These are phyloP conservation scores for Akanthomyces lecanii DNA, from an alignment of 2,329 filamentous ascomycete genomes.

Conservation along the genomic window DNA sequence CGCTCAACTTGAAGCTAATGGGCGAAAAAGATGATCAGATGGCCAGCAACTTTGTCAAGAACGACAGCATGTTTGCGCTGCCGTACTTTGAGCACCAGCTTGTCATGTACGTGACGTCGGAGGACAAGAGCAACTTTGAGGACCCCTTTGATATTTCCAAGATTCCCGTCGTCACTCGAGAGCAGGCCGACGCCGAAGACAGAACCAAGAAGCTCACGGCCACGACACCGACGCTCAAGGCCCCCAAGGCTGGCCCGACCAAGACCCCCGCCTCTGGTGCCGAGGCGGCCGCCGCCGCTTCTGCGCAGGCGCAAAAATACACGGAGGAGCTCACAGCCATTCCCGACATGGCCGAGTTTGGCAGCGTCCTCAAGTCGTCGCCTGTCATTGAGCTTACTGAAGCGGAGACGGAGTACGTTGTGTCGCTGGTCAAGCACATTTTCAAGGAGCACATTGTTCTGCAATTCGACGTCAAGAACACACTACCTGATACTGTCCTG, in stretches of 20 bases:
- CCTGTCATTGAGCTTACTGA: constrained; percentile 84
- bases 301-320: constrained; percentile 81
- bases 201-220: constrained; percentile 95
- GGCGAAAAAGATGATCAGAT: constrained; percentile 85
- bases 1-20: constrained; percentile 89
- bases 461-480: constrained; percentile 98
- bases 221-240: constrained; percentile 88
- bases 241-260: constrained; percentile 72
- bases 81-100: constrained; percentile 95
- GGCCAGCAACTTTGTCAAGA: constrained; percentile 85
- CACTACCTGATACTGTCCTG: constrained; percentile 81
- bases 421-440: constrained; percentile 89
- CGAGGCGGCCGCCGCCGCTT: constrained; percentile 71
- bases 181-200: constrained; percentile 94
- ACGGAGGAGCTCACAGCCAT: constrained; percentile 82
- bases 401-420: constrained; percentile 95
- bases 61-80: constrained; percentile 93
- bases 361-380: constrained; percentile 87
- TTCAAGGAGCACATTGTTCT: constrained; percentile 96
- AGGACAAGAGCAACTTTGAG: constrained; percentile 80
- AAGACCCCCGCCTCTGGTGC: constrained; percentile 67
- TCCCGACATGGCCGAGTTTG: constrained; percentile 87
- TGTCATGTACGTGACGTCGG: constrained; percentile 93
- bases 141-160: constrained; percentile 84
- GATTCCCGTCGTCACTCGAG: constrained; percentile 88